Evolutionary conservation across 352 stramenopile genomes (phyloP).

Genomic region (Aphanomyces cochlioides): DNA sequence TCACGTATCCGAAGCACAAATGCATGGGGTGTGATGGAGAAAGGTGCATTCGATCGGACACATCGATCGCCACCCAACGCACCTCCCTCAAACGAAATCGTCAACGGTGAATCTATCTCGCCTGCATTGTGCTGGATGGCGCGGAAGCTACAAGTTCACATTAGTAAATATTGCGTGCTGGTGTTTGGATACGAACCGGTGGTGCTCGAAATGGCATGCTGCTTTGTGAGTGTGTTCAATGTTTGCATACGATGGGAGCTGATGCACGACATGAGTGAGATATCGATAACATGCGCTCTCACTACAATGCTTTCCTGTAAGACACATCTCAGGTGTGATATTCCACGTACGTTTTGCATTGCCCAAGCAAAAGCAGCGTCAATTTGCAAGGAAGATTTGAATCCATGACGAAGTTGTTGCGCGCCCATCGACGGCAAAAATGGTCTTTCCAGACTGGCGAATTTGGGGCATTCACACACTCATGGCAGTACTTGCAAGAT

Average conservation of each 20-base stretch:
- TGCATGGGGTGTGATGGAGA: constrained; percentile 31
- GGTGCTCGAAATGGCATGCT: not conserved
- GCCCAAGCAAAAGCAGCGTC: not conserved
- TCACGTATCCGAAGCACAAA: not conserved
- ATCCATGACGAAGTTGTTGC: too few relatives aligned
- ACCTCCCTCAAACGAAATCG: not conserved
- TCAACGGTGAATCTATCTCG: not conserved
- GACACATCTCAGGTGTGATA: not conserved
- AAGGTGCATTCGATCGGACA: constrained; percentile 62
- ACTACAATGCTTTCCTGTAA: not conserved
- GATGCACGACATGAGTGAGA: constrained; percentile 5
- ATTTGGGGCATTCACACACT: too few relatives aligned
- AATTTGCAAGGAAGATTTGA: too few relatives aligned
- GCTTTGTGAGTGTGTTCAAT: not conserved
- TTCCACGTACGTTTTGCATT: constrained; percentile 1
- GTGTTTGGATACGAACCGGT: not conserved
- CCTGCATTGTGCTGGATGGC: not conserved
- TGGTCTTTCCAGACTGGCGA: too few relatives aligned
- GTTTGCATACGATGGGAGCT: not conserved
- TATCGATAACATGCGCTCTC: constrained; percentile 15
- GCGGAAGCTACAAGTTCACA: not conserved
- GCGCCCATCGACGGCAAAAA: too few relatives aligned
- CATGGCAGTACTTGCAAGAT: too few relatives aligned
- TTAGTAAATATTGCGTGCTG: too few relatives aligned
- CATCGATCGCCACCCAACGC: constrained; percentile 40